phyloP scores from a whole-genome alignment of 1,284 basidiomycete species.

The Violaceomyces palustris region DNA sequence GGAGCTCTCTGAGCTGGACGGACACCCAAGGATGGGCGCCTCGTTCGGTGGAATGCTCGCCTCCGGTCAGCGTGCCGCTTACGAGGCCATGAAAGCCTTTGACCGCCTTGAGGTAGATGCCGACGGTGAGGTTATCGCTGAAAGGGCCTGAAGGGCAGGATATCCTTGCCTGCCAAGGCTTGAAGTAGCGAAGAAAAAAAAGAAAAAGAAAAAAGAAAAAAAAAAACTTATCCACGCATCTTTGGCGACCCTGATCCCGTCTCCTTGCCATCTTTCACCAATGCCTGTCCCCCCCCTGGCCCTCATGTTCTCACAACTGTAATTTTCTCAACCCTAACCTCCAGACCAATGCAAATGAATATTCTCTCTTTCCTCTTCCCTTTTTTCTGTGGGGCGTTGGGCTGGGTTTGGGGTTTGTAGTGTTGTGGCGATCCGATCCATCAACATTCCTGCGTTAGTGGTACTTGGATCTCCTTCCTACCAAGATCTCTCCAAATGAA shows the following conservation, averaged over 20 bases:
- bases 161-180: no score
- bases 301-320: no score
- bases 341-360: no score
- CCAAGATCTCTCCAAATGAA: no score
- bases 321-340: no score
- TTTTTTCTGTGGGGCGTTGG: no score
- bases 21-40: constrained; percentile 62
- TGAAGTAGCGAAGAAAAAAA: neutral
- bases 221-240: neutral
- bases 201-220: neutral
- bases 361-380: no score
- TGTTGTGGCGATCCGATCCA: no score
- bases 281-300: no score
- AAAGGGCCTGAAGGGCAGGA: constrained; percentile 20
- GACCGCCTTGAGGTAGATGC: constrained; percentile 62
- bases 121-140: constrained; percentile 61
- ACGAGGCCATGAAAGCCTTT: constrained; percentile 66
- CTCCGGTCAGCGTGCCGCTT: constrained; percentile 71
- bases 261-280: no score
- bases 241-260: no score
- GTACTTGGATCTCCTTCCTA: neutral
- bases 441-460: neutral
- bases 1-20: constrained; percentile 79
- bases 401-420: no score
- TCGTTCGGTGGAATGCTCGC: constrained; percentile 76